Conservation (phyloP, 139 green algal species). For the Asterochloris erici region DNA sequence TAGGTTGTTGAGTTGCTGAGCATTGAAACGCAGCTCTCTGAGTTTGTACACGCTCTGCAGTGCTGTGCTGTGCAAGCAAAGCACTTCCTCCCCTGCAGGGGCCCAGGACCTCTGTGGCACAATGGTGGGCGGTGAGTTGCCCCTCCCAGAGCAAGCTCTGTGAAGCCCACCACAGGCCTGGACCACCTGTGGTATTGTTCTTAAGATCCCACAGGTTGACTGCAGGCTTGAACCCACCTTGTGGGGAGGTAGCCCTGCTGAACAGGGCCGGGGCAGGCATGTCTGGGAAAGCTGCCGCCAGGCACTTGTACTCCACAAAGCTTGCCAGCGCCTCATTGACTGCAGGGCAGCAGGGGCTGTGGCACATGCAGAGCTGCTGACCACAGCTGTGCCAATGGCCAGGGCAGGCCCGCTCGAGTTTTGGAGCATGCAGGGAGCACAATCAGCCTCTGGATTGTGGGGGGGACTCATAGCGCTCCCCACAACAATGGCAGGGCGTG, state of each 20-base stretch:
- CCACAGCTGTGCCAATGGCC: not conserved
- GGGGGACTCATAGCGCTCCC: too few species aligned
- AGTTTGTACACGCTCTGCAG: too few species aligned
- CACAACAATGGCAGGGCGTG: too few species aligned
- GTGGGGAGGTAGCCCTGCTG: conserved; percentile 3
- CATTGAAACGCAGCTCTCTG: too few species aligned
- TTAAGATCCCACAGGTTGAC: not conserved
- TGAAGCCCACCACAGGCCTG: not conserved
- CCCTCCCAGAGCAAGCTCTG: not conserved
- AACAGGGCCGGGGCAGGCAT: conserved; percentile 1
- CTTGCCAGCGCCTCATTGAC: conserved; percentile 50
- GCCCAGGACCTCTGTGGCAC: not conserved
- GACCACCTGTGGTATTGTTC: not conserved
- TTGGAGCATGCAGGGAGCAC: too few species aligned
- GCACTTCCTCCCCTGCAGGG: too few species aligned
- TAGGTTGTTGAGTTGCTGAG: too few species aligned
- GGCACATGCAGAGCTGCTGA: not conserved
- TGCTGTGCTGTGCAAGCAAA: too few species aligned
- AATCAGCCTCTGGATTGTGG: too few species aligned
- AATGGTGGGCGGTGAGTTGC: not conserved
- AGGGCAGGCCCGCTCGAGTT: too few species aligned
- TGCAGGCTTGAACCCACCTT: not conserved
- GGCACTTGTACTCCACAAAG: conserved; percentile 47
- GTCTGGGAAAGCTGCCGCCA: conserved; percentile 20
- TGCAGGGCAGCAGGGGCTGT: not conserved